These are phyloP conservation scores for Cardiospermum halicacabum DNA, from an alignment of 345 rosid species.

Conservation along the genomic window DNA sequence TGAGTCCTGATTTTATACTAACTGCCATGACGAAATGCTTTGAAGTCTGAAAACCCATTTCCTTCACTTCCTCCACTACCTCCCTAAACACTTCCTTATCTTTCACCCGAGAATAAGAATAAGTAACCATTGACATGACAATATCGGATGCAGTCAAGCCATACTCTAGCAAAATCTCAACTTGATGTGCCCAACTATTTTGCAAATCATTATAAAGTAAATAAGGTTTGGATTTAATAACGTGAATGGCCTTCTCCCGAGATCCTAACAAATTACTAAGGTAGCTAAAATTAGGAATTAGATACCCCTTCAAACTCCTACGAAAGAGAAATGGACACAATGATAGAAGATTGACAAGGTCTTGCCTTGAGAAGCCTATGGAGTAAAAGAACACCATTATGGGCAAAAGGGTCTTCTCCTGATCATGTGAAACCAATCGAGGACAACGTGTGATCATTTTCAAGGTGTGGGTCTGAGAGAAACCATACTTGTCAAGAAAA, in stretches of 20 bases:
- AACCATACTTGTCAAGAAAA: conserved; percentile 20
- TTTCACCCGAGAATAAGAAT: neutral
- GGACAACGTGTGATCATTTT: conserved; percentile 12
- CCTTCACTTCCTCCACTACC: conserved; percentile 17
- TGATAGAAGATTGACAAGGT: conserved; percentile 8
- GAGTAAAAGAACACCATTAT: conserved; percentile 33
- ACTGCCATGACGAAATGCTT: conserved; percentile 21
- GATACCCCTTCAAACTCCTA: conserved; percentile 23
- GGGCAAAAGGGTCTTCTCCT: conserved; percentile 28
- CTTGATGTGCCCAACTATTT: neutral
- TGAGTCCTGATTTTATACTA: neutral
- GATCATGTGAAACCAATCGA: neutral
- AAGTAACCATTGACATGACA: neutral
- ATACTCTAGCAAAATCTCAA: conserved; percentile 12
- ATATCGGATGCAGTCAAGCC: conserved; percentile 25
- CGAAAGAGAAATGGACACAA: neutral
- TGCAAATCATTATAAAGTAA: neutral
- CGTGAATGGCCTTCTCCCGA: neutral
- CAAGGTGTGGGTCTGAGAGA: conserved; percentile 24
- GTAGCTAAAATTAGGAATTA: conserved; percentile 26
- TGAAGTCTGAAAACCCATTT: conserved; percentile 24
- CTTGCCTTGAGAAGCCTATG: conserved; percentile 22
- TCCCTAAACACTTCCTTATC: neutral
- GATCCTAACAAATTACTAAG: conserved; percentile 12
- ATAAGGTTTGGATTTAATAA: neutral